phyloP scores from a whole-genome alignment of 1,284 basidiomycete species.

The Tilletia horrida region DNA sequence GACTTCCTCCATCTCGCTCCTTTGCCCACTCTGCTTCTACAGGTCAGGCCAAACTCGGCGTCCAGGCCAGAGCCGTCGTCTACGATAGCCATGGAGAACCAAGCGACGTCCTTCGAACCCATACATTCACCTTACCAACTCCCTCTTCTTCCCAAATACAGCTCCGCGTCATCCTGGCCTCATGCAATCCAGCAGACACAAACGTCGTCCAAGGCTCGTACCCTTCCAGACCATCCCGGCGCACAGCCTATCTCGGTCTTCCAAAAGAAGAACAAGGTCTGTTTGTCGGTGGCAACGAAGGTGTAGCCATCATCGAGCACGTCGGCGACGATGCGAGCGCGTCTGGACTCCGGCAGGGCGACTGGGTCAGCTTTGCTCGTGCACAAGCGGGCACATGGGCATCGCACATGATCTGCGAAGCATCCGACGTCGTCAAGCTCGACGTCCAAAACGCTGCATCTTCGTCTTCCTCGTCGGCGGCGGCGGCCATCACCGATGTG shows the following conservation, averaged over 20 bases:
- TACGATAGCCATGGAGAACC: conserved; percentile 25
- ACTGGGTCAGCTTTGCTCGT: conserved; percentile 60
- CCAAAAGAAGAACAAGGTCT: conserved; percentile 24
- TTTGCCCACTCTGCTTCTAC: background rate
- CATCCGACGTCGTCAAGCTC: conserved; percentile 63
- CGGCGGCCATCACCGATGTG: background rate
- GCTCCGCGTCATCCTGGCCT: conserved; percentile 9
- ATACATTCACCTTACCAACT: conserved; percentile 6
- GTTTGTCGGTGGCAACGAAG: conserved; percentile 73
- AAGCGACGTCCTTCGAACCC: conserved; percentile 17
- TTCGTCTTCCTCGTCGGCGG: background rate
- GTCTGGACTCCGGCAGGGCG: conserved; percentile 61
- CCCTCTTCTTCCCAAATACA: conserved; percentile 19
- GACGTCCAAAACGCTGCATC: background rate
- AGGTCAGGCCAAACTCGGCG: background rate
- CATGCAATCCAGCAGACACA: conserved; percentile 65
- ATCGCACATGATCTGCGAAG: conserved; percentile 63
- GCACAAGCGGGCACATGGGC: conserved; percentile 68
- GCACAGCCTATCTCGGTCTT: conserved; percentile 33
- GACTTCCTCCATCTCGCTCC: too few species aligned
- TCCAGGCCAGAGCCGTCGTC: conserved; percentile 19
- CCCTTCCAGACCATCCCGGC: conserved; percentile 64
- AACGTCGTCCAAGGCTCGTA: conserved; percentile 80
- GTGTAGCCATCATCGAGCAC: conserved; percentile 66
- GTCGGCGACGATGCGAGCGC: conserved; percentile 58